A percentile compares a stretch with the other conserved stretches of the same genome.
These are phyloP conservation scores for Ploettnerulaceae sp. DNA, from an alignment of 2,329 filamentous ascomycete species.

Conservation along the genomic window DNA sequence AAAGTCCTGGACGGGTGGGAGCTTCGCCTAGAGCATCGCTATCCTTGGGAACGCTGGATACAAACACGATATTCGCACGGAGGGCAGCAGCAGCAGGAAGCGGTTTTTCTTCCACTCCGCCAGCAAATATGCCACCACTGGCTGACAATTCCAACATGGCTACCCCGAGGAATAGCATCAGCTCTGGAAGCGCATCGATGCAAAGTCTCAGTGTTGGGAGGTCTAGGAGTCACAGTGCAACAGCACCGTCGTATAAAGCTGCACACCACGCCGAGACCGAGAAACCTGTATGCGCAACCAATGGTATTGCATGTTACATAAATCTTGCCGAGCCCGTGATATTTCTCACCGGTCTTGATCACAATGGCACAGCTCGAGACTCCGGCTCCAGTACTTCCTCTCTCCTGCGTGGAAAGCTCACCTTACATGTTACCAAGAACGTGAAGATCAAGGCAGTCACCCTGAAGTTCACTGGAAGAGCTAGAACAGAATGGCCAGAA, in stretches of 20 bases:
- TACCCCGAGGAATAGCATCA: constrained; percentile 4
- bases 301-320: constrained; percentile 69
- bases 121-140: constrained; percentile 21
- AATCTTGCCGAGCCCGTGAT: constrained; percentile 74
- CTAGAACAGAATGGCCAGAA: constrained; percentile 93
- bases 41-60: constrained; percentile 20
- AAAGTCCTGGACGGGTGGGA: constrained; percentile 17
- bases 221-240: not conserved
- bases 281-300: constrained; percentile 71
- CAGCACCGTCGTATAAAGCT: constrained; percentile 4
- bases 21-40: constrained; percentile 17
- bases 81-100: constrained; percentile 16
- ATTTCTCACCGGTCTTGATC: constrained; percentile 71
- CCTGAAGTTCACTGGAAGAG: constrained; percentile 78
- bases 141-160: constrained; percentile 10
- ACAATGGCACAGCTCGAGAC: constrained; percentile 39
- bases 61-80: constrained; percentile 24
- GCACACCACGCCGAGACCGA: constrained; percentile 38
- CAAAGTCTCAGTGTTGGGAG: constrained; percentile 2
- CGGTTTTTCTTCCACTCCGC: constrained; percentile 5
- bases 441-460: constrained; percentile 90
- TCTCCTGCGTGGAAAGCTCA: constrained; percentile 78
- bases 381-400: constrained; percentile 49
- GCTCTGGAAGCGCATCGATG: not conserved
- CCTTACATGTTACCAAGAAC: constrained; percentile 78